Base-by-base conservation (phyloP, 495 filamentous ascomycete genomes). In the Xylaria telfairii region DNA sequence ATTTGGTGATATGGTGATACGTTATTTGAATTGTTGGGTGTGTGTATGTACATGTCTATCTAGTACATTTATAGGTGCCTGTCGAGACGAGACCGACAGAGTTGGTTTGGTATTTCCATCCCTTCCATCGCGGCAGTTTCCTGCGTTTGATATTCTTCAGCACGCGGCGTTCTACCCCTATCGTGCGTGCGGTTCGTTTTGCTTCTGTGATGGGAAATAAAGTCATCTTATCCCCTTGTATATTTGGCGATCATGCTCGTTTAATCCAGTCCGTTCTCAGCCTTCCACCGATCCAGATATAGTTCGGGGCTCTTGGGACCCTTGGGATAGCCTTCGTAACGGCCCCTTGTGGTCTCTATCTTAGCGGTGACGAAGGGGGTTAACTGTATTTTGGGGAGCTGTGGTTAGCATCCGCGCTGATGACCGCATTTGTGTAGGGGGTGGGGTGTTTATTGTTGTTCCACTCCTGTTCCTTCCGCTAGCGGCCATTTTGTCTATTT, bases 281-380 rank as follows among this genome's bases (percentile, higher is more conserved):
- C 73, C 84, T 94, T 93, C 92, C 92, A 94, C 71, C 82, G 78
- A 60, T 84, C 74, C 54, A 93, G 78, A 79, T 92, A 94, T 44
- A 80, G 65, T 73, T 82, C 77, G 12, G 90, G 90, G 73, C 86
- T 88, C 65, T 88, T 76, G 5, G 86, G 85, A 6, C 88, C 87
- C 70, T 82, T 59, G 15, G 71, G 26, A 76, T 82, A 83, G 49
- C 80, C 79, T 51, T 81, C 77, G 75, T 87, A 89, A 56, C 83
- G 76, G 26, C 89, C 90, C 69, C 74, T 81, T 32, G 75, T 79
- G 42, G 73, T 73, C 49, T 79, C 74, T 72, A 95, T 89, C 68
- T 83, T 87, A 60, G 84, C 84, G 59, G 92, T 90, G 44, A 97
- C 92, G 75, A 97, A 98, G 7, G 94, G 95, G 9, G 91, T 95